Conservation (phyloP, 768 basidiomycete genomes). For the Leccinum aurantiacum region DNA sequence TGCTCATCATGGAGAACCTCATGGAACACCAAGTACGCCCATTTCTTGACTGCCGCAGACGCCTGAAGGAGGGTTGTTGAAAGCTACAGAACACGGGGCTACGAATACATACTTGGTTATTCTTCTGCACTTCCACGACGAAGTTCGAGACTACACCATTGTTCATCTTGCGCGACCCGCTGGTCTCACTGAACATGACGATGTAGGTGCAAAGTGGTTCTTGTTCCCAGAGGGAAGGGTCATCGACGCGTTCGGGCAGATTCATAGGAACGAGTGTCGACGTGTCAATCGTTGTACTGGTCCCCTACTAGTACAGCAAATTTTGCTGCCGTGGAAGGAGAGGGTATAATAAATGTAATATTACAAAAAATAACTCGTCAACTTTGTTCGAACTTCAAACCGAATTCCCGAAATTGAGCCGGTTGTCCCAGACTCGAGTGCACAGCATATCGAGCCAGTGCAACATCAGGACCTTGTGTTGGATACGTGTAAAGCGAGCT, state of each 20-base stretch:
- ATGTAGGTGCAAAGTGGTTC: conserved; percentile 20
- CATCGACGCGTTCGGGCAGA: conserved; percentile 14
- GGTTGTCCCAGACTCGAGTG: not conserved
- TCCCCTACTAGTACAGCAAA: not conserved
- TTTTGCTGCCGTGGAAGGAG: not conserved
- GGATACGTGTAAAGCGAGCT: conserved; percentile 5
- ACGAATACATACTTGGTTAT: conserved; percentile 16
- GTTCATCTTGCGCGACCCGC: not conserved
- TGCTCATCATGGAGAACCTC: not conserved
- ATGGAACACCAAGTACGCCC: conserved; percentile 16
- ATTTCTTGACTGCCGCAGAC: conserved; percentile 10
- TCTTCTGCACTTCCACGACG: conserved; percentile 12
- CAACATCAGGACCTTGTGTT: not conserved
- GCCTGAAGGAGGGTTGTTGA: conserved; percentile 11
- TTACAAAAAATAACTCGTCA: not conserved
- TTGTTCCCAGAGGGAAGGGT: conserved; percentile 21
- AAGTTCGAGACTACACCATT: not conserved
- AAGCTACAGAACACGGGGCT: not conserved
- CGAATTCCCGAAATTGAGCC: conserved; percentile 3
- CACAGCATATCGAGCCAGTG: not conserved
- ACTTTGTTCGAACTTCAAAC: not conserved
- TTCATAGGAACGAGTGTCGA: conserved; percentile 16
- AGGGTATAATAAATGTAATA: not conserved
- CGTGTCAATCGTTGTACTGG: no score
- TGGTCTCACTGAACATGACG: not conserved